Evolutionary conservation across 2,329 filamentous ascomycete genomes (phyloP).

Genomic region (Verticillium klebahnii): DNA sequence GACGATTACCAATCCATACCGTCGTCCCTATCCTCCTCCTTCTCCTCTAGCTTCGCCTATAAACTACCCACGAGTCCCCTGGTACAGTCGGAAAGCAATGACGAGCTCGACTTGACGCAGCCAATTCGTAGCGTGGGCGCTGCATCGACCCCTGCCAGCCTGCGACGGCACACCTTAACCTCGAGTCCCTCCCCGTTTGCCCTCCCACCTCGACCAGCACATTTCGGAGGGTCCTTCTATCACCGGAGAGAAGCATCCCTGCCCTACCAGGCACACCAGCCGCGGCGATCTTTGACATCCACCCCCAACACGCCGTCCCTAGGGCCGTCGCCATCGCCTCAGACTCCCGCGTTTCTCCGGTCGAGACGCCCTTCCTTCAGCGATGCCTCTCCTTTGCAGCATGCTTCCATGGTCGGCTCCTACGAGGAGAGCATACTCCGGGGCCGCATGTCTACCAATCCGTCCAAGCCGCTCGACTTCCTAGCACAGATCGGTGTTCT

Average conservation of each 20-base stretch:
- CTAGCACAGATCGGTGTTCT: conserved; percentile 92
- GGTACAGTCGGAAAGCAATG: conserved; percentile 82
- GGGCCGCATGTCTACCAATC: conserved; percentile 93
- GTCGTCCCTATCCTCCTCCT: conserved; percentile 65
- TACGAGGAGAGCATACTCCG: conserved; percentile 96
- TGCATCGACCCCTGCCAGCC: conserved; percentile 28
- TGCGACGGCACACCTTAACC: conserved; percentile 67
- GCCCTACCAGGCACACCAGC: conserved; percentile 74
- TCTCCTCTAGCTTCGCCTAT: conserved; percentile 76
- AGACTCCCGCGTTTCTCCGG: conserved; percentile 45
- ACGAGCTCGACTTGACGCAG: conserved; percentile 63
- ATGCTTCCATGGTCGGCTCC: conserved; percentile 94
- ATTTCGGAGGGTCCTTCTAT: conserved; percentile 16
- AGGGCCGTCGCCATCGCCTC: conserved; percentile 43
- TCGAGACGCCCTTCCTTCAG: conserved; percentile 66
- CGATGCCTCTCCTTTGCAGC: conserved; percentile 71
- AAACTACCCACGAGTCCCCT: conserved; percentile 89
- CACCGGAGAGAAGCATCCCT: conserved; percentile 55
- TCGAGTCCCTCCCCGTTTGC: conserved; percentile 45
- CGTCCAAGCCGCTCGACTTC: conserved; percentile 88
- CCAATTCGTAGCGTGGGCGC: conserved; percentile 48
- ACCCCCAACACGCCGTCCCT: conserved; percentile 36
- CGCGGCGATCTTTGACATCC: conserved; percentile 68
- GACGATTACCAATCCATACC: conserved; percentile 39
- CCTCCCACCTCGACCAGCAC: conserved; percentile 26